Conservation (phyloP, 2,329 filamentous ascomycete species). For the Penicillium sp. region DNA sequence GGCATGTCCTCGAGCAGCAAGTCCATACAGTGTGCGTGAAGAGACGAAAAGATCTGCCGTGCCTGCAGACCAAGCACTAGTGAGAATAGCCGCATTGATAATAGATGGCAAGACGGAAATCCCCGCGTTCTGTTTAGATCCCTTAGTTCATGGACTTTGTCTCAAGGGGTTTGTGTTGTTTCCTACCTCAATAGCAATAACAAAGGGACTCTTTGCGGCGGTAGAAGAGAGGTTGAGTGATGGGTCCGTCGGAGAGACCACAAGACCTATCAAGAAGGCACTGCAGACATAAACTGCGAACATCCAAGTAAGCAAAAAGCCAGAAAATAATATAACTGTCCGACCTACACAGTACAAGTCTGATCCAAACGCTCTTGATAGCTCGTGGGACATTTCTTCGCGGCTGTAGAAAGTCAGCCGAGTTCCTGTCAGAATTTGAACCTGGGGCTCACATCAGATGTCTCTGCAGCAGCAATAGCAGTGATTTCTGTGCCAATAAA, state of each 20-base stretch:
- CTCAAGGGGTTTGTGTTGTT: too few relatives aligned
- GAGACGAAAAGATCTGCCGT: conserved; percentile 11
- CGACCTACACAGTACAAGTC: conserved; percentile 16
- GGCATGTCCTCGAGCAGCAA: conserved; percentile 8
- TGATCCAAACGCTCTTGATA: conserved; percentile 19
- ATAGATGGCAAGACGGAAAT: conserved; percentile 9
- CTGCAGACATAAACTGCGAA: conserved; percentile 9
- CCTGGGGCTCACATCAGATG: conserved; percentile 10
- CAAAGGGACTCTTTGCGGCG: conserved; percentile 10
- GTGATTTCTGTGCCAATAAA: conserved; percentile 23
- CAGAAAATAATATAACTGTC: neutral
- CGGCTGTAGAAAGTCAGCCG: conserved; percentile 7
- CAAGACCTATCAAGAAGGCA: conserved; percentile 12
- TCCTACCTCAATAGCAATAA: conserved; percentile 11
- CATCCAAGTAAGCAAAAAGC: neutral
- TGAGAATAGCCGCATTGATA: conserved; percentile 11
- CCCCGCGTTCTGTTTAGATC: conserved; percentile 4
- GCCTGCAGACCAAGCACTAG: conserved; percentile 14
- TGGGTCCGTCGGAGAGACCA: conserved; percentile 18
- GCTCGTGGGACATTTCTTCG: conserved; percentile 18
- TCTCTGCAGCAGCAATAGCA: conserved; percentile 20
- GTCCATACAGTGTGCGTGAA: conserved; percentile 9
- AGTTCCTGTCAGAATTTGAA: neutral
- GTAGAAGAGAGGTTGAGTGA: conserved; percentile 15
- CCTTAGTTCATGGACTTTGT: neutral